These are phyloP conservation scores for Botrytis pseudocinerea DNA, from an alignment of 2,329 filamentous ascomycete genomes.

Conservation along the genomic window DNA sequence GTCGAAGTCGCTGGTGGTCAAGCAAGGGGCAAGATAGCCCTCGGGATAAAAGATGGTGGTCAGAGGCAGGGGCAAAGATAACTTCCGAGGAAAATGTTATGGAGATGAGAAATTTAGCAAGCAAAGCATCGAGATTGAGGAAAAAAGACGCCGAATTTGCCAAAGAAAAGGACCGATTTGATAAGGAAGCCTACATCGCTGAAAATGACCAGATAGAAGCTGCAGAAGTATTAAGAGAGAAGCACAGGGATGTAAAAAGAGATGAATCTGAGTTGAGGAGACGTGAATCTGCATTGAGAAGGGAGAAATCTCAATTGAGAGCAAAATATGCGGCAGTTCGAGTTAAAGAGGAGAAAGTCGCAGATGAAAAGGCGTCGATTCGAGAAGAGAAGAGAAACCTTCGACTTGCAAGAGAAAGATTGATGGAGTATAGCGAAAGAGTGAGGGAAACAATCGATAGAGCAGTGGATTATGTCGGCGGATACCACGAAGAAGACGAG, in stretches of 20 bases:
- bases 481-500: constrained; percentile 8
- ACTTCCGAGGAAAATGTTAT: not conserved
- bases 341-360: not conserved
- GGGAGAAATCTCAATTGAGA: not conserved
- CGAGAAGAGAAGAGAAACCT: constrained; percentile 8
- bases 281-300: not conserved
- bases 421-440: constrained; percentile 6
- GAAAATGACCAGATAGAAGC: not conserved
- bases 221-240: not conserved
- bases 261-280: not conserved
- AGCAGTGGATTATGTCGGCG: constrained; percentile 1
- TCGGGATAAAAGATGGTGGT: not conserved
- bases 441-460: constrained; percentile 15
- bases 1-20: not conserved
- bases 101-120: not conserved
- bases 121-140: not conserved
- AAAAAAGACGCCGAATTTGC: not conserved
- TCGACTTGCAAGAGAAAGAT: not conserved
- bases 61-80: not conserved
- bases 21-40: not conserved
- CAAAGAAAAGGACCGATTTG: constrained; percentile 6
- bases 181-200: not conserved
- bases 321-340: not conserved
- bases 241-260: constrained; percentile 1
- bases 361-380: constrained; percentile 14